phyloP scores from a whole-genome alignment of 2,329 filamentous ascomycete genomes.

The Colletotrichum gloeosporioides region DNA sequence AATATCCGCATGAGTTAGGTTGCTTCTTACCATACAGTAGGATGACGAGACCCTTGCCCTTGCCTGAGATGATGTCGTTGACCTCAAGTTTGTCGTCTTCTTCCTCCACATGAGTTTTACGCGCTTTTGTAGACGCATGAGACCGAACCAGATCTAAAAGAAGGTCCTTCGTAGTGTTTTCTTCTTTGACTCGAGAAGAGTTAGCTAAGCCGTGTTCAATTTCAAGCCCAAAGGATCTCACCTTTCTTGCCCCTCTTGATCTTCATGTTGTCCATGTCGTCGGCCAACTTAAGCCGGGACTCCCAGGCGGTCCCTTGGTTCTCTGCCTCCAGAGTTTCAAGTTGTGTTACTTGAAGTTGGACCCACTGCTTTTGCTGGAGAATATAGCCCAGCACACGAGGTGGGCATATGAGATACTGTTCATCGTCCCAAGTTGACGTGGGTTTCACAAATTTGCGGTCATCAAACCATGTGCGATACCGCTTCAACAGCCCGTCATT shows the following conservation, averaged over 20 bases:
- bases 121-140: neutral
- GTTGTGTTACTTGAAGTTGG: conserved; percentile 2
- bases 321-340: neutral
- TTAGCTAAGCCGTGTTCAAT: neutral
- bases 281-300: neutral
- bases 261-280: neutral
- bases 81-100: neutral
- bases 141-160: neutral
- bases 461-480: neutral
- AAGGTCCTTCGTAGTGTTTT: neutral
- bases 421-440: neutral
- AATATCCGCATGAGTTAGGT: neutral
- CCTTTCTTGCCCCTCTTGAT: neutral
- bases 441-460: neutral
- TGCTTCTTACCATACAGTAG: conserved; percentile 17
- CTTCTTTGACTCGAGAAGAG: neutral
- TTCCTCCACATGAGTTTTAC: neutral
- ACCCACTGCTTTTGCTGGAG: conserved; percentile 20
- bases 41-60: conserved; percentile 21
- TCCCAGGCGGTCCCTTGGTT: neutral
- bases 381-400: conserved; percentile 18
- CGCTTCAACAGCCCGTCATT: neutral
- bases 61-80: conserved; percentile 11
- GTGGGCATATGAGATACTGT: conserved; percentile 21
- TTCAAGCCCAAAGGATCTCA: neutral